Conservation (phyloP, 2,329 filamentous ascomycete species). For the Venturia effusa region DNA sequence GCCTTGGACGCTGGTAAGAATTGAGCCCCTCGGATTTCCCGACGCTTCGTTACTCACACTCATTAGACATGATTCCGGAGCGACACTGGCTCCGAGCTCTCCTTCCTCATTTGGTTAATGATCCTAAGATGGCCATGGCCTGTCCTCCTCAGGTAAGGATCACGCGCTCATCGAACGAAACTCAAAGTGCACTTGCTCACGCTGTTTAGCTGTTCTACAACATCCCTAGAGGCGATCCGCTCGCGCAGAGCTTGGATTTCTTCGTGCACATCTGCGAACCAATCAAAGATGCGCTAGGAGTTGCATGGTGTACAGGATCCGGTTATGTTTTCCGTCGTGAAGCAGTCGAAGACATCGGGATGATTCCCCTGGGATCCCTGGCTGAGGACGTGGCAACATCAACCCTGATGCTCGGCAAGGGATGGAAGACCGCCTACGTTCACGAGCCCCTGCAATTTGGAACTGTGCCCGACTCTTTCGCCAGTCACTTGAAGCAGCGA, state of each 20-base stretch:
- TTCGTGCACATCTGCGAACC: constrained; percentile 45
- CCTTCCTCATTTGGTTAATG: constrained; percentile 45
- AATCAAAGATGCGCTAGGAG: constrained; percentile 35
- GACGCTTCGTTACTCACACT: background rate
- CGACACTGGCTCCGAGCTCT: constrained; percentile 47
- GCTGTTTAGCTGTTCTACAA: constrained; percentile 46
- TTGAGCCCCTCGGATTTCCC: background rate
- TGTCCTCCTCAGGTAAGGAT: constrained; percentile 41
- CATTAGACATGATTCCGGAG: constrained; percentile 48
- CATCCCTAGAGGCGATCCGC: constrained; percentile 45
- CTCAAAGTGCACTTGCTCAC: background rate
- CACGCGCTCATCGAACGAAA: background rate
- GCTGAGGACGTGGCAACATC: constrained; percentile 52
- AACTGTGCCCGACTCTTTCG: constrained; percentile 16
- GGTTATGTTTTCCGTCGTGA: constrained; percentile 50
- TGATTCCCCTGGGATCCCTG: constrained; percentile 49
- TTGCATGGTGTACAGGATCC: constrained; percentile 55
- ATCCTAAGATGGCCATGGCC: constrained; percentile 47
- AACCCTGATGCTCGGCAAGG: constrained; percentile 46
- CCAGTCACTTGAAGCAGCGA: constrained; percentile 17
- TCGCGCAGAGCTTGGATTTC: constrained; percentile 47
- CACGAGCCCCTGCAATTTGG: constrained; percentile 18
- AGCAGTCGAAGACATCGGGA: constrained; percentile 50
- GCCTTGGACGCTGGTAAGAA: constrained; percentile 48
- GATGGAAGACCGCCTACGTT: constrained; percentile 46